Evolutionary conservation across 805 yeast genomes (phyloP), one percentile per base, ranked within the genome.

Genomic region (Yarrowia deformans): DNA sequence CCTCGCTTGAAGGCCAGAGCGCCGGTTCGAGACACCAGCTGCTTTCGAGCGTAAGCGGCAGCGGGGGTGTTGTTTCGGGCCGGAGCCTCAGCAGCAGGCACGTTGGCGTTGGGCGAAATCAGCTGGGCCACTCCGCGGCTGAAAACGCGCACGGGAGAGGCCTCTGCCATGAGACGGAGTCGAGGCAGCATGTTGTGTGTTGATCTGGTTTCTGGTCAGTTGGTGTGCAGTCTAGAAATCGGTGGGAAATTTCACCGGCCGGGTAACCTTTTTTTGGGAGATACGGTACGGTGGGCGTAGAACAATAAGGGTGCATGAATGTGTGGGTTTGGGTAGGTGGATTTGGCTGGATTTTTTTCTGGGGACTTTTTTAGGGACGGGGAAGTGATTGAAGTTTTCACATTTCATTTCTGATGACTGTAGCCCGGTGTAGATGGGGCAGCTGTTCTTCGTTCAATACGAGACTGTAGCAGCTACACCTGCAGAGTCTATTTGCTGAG

Each of bases 1-100:
- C 98, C 98, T 70, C 89, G 83, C 77, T 95, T 95, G 72, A 87
- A 81, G 0, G 96, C 97, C 37, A 94, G 80, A 23, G 91, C 81
- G 13, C 99, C 99, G 8, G 97, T 88, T 79, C 99, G 87, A 54
- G 79, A 78, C 37, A 92, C 87, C 43, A 94, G 82, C 77, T 88
- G 84, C 77, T 88, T 90, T 78, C 98, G 85, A 66, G 82, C 80
- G 75, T 91, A 88, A 42, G 91, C 88, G 60, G 84, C 83, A 72
- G 85, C 90, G 45, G 88, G 87, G 3, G 94, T 84, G 77, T 89
- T 92, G 75, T 85, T 84, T 52, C 88, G 82, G 16, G 82, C 79
- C 18, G 89, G 86, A 2, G 85, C 81, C 52, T 77, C 72, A 2
- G 88, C 82, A 70, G 72, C 69, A 14, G 77, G 73, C 55, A 72